phyloP scores from a whole-genome alignment of 78 protist species.

The Polysphondylium violaceum region DNA sequence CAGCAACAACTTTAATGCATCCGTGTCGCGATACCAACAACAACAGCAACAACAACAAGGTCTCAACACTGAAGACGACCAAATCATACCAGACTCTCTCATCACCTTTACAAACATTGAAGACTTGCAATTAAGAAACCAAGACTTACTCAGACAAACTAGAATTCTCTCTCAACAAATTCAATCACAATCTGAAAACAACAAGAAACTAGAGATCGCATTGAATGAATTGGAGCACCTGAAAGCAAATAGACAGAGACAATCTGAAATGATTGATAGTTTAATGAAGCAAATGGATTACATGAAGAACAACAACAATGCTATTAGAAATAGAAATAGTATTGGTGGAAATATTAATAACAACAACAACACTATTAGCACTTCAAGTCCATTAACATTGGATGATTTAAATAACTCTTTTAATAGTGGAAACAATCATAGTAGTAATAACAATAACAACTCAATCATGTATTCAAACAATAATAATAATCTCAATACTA shows the following conservation, averaged over 20 bases:
- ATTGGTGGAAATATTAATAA: neutral
- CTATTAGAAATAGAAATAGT: neutral
- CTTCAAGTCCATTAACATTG: neutral
- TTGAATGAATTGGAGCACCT: constrained; percentile 29
- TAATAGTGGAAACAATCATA: neutral
- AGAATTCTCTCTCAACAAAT: constrained; percentile 21
- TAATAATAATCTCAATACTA: neutral
- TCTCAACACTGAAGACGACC: constrained; percentile 1
- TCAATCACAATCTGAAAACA: constrained; percentile 4
- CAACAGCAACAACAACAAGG: too few species aligned
- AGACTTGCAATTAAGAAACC: constrained; percentile 59
- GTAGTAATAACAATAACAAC: neutral
- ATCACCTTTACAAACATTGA: constrained; percentile 55
- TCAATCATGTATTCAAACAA: neutral
- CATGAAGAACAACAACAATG: neutral
- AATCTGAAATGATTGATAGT: constrained; percentile 41
- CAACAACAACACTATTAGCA: neutral
- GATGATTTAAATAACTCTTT: neutral
- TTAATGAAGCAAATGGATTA: constrained; percentile 53
- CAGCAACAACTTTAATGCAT: neutral
- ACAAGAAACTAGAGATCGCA: constrained; percentile 36
- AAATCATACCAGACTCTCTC: constrained; percentile 63
- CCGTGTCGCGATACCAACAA: constrained; percentile 5
- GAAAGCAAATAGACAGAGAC: constrained; percentile 30
- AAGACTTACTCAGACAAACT: constrained; percentile 31